Evolutionary conservation across 2,329 filamentous ascomycete genomes (phyloP).

Genomic region (Claviceps spartinae): DNA sequence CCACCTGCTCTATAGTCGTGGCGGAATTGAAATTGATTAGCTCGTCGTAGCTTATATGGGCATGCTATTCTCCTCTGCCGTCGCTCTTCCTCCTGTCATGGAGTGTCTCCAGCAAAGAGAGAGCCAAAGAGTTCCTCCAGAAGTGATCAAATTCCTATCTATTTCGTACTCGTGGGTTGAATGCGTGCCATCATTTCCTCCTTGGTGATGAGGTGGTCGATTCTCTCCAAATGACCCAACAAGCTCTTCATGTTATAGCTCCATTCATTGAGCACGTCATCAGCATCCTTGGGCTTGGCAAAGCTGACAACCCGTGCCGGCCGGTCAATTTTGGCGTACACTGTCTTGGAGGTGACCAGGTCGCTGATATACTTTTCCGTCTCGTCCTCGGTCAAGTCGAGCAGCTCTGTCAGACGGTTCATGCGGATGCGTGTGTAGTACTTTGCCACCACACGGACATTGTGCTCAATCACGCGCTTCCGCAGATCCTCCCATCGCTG

Average conservation of each 20-base stretch:
- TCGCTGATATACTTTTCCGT: constrained; percentile 99
- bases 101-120: background rate
- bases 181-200: constrained; percentile 99
- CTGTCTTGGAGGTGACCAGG: constrained; percentile 91
- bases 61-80: too few relatives aligned
- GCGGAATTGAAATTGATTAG: too few relatives aligned
- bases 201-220: constrained; percentile 97
- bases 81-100: background rate
- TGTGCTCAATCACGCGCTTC: constrained; percentile 98
- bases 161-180: constrained; percentile 44
- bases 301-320: constrained; percentile 88
- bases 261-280: constrained; percentile 97
- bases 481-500: constrained; percentile 87
- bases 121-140: too few relatives aligned
- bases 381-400: constrained; percentile 88
- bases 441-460: constrained; percentile 91
- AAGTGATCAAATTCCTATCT: constrained; percentile 9
- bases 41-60: too few relatives aligned
- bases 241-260: constrained; percentile 95
- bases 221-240: constrained; percentile 71
- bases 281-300: constrained; percentile 84
- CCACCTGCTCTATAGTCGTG: too few relatives aligned
- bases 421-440: constrained; percentile 98
- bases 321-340: constrained; percentile 93
- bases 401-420: constrained; percentile 73